phyloP scores from a whole-genome alignment of 352 stramenopile genomes.

The Phytophthora chlamydospora region DNA sequence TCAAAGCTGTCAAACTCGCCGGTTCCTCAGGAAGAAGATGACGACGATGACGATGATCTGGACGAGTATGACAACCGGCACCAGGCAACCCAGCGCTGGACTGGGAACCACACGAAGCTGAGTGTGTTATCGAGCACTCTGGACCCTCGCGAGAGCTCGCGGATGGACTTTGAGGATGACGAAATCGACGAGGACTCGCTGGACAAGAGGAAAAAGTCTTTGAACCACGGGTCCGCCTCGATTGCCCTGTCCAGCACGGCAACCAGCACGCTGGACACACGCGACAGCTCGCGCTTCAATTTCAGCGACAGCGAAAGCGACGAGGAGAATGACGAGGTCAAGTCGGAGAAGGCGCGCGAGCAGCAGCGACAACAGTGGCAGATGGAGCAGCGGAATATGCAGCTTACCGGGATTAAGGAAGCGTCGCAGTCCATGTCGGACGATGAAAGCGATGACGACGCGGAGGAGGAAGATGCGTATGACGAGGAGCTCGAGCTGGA shows the following conservation, averaged over 20 bases:
- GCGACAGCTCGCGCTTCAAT: slow-evolving; percentile 28
- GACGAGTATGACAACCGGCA: slow-evolving; percentile 26
- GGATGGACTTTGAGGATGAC: slow-evolving; percentile 41
- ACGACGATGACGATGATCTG: slow-evolving; percentile 28
- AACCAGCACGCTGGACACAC: slow-evolving; percentile 31
- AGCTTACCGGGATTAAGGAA: slow-evolving; percentile 37
- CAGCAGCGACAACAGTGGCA: slow-evolving; percentile 45
- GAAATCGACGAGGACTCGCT: slow-evolving; percentile 11
- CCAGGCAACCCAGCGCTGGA: slow-evolving; percentile 19
- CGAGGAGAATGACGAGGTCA: slow-evolving; percentile 25
- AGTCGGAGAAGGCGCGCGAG: slow-evolving; percentile 35
- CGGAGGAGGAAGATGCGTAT: slow-evolving; percentile 37
- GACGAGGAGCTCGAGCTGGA: slow-evolving; percentile 42
- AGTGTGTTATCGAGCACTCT: slow-evolving; percentile 36
- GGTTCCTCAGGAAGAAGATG: slow-evolving; percentile 16
- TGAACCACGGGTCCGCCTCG: slow-evolving; percentile 21
- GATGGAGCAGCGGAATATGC: slow-evolving; percentile 41
- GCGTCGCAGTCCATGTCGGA: slow-evolving; percentile 33
- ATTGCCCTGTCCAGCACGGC: slow-evolving; percentile 27
- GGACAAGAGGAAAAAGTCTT: slow-evolving; percentile 25
- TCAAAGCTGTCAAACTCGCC: slow-evolving; percentile 4
- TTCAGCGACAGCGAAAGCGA: slow-evolving; percentile 41
- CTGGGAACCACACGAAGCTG: slow-evolving; percentile 34
- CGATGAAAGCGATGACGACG: slow-evolving; percentile 40
- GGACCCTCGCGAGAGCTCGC: slow-evolving; percentile 46